Conservation (phyloP, 768 basidiomycete species). For the Fomitopsis serialis region DNA sequence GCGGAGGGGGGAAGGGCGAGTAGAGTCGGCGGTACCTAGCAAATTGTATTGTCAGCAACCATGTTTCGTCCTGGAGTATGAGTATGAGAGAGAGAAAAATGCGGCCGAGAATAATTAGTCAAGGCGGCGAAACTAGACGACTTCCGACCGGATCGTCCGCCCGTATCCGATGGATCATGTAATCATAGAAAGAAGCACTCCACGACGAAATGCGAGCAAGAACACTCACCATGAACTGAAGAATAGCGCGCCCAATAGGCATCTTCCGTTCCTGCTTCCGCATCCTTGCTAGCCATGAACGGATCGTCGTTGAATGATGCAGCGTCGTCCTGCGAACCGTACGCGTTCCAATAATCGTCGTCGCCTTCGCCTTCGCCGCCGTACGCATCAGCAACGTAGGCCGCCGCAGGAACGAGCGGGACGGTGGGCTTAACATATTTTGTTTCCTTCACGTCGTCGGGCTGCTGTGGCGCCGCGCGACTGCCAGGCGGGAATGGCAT, state of each 20-base stretch:
- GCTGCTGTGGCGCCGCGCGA: conserved; percentile 18
- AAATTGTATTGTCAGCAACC: conserved; percentile 2
- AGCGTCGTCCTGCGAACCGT: conserved; percentile 36
- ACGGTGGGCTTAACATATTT: conserved; percentile 7
- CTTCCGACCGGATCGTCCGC: background rate
- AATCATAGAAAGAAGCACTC: background rate
- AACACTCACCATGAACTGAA: conserved; percentile 55
- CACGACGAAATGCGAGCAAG: background rate
- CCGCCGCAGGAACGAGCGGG: conserved; percentile 1
- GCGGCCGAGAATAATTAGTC: background rate
- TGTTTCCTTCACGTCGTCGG: conserved; percentile 10
- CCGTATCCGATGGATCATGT: background rate
- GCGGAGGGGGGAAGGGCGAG: conserved; percentile 46
- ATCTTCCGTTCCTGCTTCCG: conserved; percentile 37
- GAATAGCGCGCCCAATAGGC: conserved; percentile 78
- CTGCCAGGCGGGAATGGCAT: conserved; percentile 65
- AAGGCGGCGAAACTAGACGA: background rate
- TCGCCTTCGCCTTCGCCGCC: conserved; percentile 32
- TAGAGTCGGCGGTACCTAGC: conserved; percentile 69
- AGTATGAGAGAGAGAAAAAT: background rate
- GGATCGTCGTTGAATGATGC: conserved; percentile 13
- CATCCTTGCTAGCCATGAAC: conserved; percentile 20
- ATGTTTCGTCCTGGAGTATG: too few species aligned
- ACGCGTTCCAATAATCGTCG: conserved; percentile 67
- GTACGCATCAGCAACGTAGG: conserved; percentile 8